Percentiles rank a stretch among this genome's conserved stretches.
phyloP scores from a whole-genome alignment of 352 stramenopile species.

The Pythium biforme region DNA sequence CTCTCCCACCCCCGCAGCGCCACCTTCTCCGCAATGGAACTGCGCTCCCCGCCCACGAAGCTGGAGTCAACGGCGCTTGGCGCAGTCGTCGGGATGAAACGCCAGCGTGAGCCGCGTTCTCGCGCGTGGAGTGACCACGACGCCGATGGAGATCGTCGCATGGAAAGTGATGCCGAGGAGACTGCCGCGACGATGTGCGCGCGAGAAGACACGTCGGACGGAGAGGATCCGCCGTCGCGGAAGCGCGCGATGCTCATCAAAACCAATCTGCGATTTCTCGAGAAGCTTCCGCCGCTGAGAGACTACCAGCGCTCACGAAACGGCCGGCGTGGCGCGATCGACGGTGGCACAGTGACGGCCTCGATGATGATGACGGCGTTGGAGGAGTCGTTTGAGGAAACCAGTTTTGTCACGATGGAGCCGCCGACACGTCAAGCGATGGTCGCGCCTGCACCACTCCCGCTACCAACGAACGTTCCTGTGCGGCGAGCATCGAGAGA shows the following conservation, averaged over 20 bases:
- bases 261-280: slow-evolving; percentile 59
- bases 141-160: slow-evolving; percentile 17
- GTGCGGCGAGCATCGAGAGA: neutral
- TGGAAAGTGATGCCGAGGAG: slow-evolving; percentile 17
- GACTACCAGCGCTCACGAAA: slow-evolving; percentile 63
- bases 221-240: slow-evolving; percentile 19
- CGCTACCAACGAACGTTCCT: neutral
- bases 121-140: slow-evolving; percentile 10
- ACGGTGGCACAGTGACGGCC: slow-evolving; percentile 41
- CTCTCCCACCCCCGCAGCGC: slow-evolving; percentile 4
- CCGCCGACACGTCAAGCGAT: slow-evolving; percentile 37
- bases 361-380: slow-evolving; percentile 55
- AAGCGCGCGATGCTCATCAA: slow-evolving; percentile 60
- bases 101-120: slow-evolving; percentile 10
- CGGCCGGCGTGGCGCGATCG: slow-evolving; percentile 59
- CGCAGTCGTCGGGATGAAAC: slow-evolving; percentile 21
- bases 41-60: neutral
- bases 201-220: slow-evolving; percentile 14
- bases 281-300: slow-evolving; percentile 60
- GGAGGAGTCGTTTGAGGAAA: slow-evolving; percentile 67
- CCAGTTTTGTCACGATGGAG: slow-evolving; percentile 61
- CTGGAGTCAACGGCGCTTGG: neutral
- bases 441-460: slow-evolving; percentile 36
- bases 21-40: neutral
- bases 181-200: neutral